Evolutionary conservation across 768 basidiomycete genomes (phyloP).

Genomic region (Pisolithus sp.): DNA sequence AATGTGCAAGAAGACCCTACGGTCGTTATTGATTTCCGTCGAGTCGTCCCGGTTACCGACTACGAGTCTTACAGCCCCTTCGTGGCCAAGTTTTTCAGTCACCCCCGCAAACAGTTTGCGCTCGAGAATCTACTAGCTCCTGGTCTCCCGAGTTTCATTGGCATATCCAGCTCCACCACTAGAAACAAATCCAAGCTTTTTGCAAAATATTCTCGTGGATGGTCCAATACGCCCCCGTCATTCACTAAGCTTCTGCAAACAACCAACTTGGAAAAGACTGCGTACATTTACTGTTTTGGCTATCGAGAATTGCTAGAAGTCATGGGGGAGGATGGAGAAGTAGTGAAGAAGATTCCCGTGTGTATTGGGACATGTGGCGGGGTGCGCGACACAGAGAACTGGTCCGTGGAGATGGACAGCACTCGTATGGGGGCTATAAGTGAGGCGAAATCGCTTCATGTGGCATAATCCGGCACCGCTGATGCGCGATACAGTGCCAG

Average conservation of each 20-base stretch:
- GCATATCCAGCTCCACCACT: neutral
- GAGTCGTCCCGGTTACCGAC: slow-evolving; percentile 2
- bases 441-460: neutral
- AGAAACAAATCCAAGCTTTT: slow-evolving; percentile 7
- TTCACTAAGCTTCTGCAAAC: no score
- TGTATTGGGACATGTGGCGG: neutral
- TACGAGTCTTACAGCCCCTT: slow-evolving; percentile 3
- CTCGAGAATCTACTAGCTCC: slow-evolving; percentile 3
- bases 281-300: no score
- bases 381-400: neutral
- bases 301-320: neutral
- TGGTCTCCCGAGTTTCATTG: slow-evolving; percentile 1
- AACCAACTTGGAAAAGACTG: neutral
- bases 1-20: no score
- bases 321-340: neutral
- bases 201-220: slow-evolving; percentile 5
- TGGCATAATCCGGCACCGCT: neutral
- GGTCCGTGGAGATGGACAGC: neutral
- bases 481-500: slow-evolving; percentile 4
- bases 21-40: neutral
- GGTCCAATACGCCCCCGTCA: no score
- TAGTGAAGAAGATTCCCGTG: neutral
- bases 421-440: neutral
- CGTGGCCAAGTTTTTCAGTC: neutral
- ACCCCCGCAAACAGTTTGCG: neutral